Evolutionary conservation across 2,329 filamentous ascomycete species (phyloP), one percentile per base, ranked within the genome.

Genomic region (Ceratocystis colombiana): DNA sequence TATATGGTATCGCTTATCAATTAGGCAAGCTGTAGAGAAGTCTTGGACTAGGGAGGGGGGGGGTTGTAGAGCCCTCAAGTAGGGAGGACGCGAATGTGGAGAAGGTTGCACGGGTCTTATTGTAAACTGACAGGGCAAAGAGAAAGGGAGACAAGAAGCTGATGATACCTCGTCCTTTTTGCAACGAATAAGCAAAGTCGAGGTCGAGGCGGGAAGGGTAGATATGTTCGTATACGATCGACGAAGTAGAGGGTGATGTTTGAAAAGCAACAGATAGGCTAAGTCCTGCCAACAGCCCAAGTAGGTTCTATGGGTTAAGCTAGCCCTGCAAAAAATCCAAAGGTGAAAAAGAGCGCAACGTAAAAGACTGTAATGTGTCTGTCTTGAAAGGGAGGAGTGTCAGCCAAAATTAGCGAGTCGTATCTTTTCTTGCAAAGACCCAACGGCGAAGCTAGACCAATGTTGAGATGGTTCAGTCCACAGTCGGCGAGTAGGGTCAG

Each of bases 21-120:
- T 59, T 28, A 17, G 48, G 48, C 48, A 53, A 25, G 53, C n/a
- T 59, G 53, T 59, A 7, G 53, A 20, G 46, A 41, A 20, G 53
- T 59, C 53, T n/a, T 59, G 28, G 17, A 12, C 48, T 53, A 20
- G 8, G 37, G 37, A 41, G 37, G 37, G 37, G 33, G 20, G 48
- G n/a, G 48, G 20, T 53, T 53, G 48, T 25, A 59, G 25, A 59
- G 53, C 53, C 53, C 53, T 59, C 33, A 17, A 59, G 53, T 33
- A 59, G 53, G 53, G 53, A 59, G 53, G 53, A 59, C 25, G 28
- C 28, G 25, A 30, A 59, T 59, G 53, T 59, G 53, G 53, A 59
- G 53, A 33, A 59, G 25, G 53, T 59, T 33, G 15, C 53, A 59
- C 53, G n/a, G 28, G 53, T 59, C 28, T 59, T 17, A 15, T 53